Percentiles rank a stretch among this genome's conserved stretches.
Conservation (phyloP, 768 basidiomycete species). For the Infundibulicybe gibba region DNA sequence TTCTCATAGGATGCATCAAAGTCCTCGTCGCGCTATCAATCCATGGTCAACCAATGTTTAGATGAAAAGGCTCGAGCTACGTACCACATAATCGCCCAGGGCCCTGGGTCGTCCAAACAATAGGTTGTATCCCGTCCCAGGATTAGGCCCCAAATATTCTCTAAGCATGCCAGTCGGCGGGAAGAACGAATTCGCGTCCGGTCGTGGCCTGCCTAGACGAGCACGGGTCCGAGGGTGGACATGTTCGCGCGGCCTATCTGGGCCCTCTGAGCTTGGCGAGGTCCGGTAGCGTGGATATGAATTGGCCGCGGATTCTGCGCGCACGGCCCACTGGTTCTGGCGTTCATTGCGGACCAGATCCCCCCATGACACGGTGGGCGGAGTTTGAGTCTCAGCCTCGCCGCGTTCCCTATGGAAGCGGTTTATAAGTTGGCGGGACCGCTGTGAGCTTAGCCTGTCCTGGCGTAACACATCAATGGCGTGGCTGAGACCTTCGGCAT, state of each 20-base stretch:
- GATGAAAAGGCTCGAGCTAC: conserved; percentile 15
- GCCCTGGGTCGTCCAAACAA: conserved; percentile 5
- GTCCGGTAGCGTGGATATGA: not conserved
- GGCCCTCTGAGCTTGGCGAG: not conserved
- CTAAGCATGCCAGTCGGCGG: too few species aligned
- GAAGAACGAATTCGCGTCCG: not conserved
- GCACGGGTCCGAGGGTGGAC: not conserved
- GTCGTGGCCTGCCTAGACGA: not conserved
- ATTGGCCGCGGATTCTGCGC: not conserved
- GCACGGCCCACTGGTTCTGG: not conserved
- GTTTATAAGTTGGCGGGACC: conserved; percentile 22
- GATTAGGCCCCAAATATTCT: not conserved
- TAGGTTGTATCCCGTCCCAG: not conserved
- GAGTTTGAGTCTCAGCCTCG: not conserved
- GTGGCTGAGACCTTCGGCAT: conserved; percentile 20
- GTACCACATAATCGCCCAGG: conserved; percentile 51
- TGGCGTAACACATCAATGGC: conserved; percentile 29
- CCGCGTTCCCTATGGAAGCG: not conserved
- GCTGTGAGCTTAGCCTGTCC: conserved; percentile 20
- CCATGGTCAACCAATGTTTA: conserved; percentile 6
- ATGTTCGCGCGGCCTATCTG: too few species aligned
- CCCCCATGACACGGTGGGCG: not conserved
- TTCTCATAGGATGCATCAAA: conserved; percentile 76
- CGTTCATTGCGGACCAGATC: not conserved
- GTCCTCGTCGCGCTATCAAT: conserved; percentile 63